Evolutionary conservation across 441 rosid genomes (phyloP), one percentile per base, ranked within the genome.

Genomic region (Erysimum cheiri): DNA sequence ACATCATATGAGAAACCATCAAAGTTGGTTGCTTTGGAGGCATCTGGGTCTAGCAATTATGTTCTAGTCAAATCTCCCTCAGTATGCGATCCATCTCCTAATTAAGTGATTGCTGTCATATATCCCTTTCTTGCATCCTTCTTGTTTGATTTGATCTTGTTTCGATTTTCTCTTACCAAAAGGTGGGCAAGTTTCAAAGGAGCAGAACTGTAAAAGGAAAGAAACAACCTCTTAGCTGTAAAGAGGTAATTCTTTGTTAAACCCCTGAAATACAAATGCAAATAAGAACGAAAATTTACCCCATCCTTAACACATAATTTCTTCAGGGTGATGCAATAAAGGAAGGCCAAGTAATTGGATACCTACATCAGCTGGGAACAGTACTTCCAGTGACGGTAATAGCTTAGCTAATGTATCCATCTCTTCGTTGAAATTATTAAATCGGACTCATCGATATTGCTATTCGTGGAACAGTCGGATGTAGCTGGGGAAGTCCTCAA

Each of bases 291-390:
- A 36, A 8, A 40, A 24, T 40, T 40, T 24, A 12, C 13, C 15
- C 3, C 22, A 61, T 53, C 33, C 65, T 53, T 41, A 70, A 59
- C 35, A 29, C 28, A 61, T 48, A 5, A 53, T 14, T 47, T 54
- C 61, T 43, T 67, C 83, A 95, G 99, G 99, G 98, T 76, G 92
- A 84, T 82, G 44, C 73, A 41, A 84, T 95, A 55, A 86, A 84
- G 73, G 94, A 92, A 82, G 98, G 96, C 40, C 98, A 95, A 68
- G 85, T 87, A 19, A 85, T 95, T 73, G 99, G 97, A 78, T 95
- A 85, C 80, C 4, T 94, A 76, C 86, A 88, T 81, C 97, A 87
- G 78, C 78, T 90, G 77, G 94, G 92, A 31, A 85, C 80, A 61
- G 90, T 90, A 66, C 85, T 88, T 78, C 96, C 97, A 32, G 90